Conservation (phyloP, 305 asterid genomes). For the Solanum aculeatissimum region DNA sequence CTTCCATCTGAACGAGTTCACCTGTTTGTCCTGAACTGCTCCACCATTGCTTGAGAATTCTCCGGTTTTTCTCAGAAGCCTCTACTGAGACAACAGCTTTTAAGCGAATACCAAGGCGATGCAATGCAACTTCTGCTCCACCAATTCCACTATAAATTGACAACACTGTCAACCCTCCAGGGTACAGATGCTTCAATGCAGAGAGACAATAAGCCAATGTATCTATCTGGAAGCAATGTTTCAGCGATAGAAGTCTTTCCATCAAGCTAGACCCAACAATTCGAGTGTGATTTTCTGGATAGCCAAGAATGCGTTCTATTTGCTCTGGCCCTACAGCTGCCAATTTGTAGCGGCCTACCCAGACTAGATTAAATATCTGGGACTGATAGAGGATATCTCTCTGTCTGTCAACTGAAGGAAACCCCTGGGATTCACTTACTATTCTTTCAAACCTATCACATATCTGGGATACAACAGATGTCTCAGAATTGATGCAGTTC, state of each 20-base stretch:
- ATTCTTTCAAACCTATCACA: slow-evolving; percentile 51
- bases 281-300: slow-evolving; percentile 52
- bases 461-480: slow-evolving; percentile 19
- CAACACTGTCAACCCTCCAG: slow-evolving; percentile 47
- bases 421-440: slow-evolving; percentile 36
- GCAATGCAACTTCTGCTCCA: slow-evolving; percentile 66
- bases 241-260: slow-evolving; percentile 51
- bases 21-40: slow-evolving; percentile 48
- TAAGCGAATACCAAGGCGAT: slow-evolving; percentile 58
- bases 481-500: slow-evolving; percentile 32
- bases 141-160: slow-evolving; percentile 71
- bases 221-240: slow-evolving; percentile 60
- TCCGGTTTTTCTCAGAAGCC: slow-evolving; percentile 44
- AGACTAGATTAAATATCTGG: slow-evolving; percentile 43
- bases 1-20: slow-evolving; percentile 60
- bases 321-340: slow-evolving; percentile 52
- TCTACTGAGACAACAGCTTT: slow-evolving; percentile 64
- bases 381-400: slow-evolving; percentile 50
- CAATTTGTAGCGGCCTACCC: slow-evolving; percentile 49
- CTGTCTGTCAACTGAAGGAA: slow-evolving; percentile 35
- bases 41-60: slow-evolving; percentile 76
- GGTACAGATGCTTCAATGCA: slow-evolving; percentile 34
- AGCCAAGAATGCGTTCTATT: slow-evolving; percentile 69
- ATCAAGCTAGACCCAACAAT: slow-evolving; percentile 29
- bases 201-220: slow-evolving; percentile 74